These are phyloP conservation scores for Lotus japonicus DNA, from an alignment of 306 rosid genomes.

Conservation along the genomic window DNA sequence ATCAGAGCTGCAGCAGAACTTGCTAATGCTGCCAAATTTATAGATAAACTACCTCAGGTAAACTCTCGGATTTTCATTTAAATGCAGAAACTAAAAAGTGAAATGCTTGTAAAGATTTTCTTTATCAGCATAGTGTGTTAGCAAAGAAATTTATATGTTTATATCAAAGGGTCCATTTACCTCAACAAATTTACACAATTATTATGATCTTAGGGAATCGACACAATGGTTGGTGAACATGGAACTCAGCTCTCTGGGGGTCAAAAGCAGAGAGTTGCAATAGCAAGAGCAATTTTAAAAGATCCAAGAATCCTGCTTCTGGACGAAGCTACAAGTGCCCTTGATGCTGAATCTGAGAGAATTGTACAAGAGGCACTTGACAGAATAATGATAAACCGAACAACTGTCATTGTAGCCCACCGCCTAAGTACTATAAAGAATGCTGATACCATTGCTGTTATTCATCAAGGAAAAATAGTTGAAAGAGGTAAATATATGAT, in stretches of 20 bases:
- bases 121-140: background rate
- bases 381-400: conserved; percentile 53
- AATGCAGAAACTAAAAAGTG: background rate
- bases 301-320: conserved; percentile 65
- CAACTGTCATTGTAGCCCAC: conserved; percentile 66
- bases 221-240: conserved; percentile 66
- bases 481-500: conserved; percentile 44
- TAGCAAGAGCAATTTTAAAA: conserved; percentile 71
- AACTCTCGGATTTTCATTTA: background rate
- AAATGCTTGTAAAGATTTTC: too few relatives aligned
- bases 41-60: conserved; percentile 29
- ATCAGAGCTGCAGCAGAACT: conserved; percentile 26
- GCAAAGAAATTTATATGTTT: background rate
- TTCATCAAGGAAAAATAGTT: conserved; percentile 55
- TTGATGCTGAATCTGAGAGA: conserved; percentile 65
- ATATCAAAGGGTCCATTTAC: background rate
- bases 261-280: conserved; percentile 59
- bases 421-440: conserved; percentile 61
- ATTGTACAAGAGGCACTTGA: conserved; percentile 61
- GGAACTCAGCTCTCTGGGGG: conserved; percentile 72
- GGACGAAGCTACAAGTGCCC: conserved; percentile 56
- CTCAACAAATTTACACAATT: background rate
- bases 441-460: conserved; percentile 56
- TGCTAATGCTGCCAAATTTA: conserved; percentile 30
- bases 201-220: conserved; percentile 39